phyloP scores from a whole-genome alignment of 2,329 filamentous ascomycete species.

The Trichoderma pleuroti region DNA sequence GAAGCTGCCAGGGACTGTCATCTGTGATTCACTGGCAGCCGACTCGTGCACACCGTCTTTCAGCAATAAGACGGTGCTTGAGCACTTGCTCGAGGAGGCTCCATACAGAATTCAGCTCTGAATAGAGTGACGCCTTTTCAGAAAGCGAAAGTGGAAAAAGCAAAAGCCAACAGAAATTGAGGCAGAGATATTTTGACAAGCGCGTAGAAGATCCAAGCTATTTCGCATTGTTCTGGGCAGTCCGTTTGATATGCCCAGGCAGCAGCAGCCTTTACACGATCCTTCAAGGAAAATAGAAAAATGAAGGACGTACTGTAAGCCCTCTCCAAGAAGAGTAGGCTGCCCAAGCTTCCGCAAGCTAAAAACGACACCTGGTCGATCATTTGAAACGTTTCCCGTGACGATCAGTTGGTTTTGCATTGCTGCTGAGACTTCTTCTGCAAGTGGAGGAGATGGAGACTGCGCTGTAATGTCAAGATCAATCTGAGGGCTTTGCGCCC shows the following conservation, averaged over 20 bases:
- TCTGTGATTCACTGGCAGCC: conserved; percentile 15
- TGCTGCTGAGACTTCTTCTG: not conserved
- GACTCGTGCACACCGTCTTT: not conserved
- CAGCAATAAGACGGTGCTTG: not conserved
- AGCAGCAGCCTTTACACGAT: not conserved
- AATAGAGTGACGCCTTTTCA: not conserved
- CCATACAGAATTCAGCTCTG: not conserved
- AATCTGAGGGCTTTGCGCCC: conserved; percentile 22
- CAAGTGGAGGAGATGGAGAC: not conserved
- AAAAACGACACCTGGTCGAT: conserved; percentile 29
- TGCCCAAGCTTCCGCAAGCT: conserved; percentile 7
- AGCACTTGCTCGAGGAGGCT: not conserved
- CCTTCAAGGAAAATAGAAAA: not conserved
- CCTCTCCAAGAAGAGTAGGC: not conserved
- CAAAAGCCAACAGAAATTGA: not conserved
- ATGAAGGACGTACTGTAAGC: conserved; percentile 1
- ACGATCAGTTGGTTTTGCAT: not conserved
- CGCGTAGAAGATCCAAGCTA: not conserved
- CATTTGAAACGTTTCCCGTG: conserved; percentile 14
- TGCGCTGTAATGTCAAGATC: conserved; percentile 10
- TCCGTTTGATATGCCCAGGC: not conserved
- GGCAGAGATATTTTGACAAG: not conserved
- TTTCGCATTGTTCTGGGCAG: not conserved
- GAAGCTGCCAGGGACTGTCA: not conserved
- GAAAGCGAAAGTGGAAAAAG: not conserved